These are phyloP conservation scores for Didymella glomerata DNA, from an alignment of 2,329 filamentous ascomycete species.

Conservation along the genomic window DNA sequence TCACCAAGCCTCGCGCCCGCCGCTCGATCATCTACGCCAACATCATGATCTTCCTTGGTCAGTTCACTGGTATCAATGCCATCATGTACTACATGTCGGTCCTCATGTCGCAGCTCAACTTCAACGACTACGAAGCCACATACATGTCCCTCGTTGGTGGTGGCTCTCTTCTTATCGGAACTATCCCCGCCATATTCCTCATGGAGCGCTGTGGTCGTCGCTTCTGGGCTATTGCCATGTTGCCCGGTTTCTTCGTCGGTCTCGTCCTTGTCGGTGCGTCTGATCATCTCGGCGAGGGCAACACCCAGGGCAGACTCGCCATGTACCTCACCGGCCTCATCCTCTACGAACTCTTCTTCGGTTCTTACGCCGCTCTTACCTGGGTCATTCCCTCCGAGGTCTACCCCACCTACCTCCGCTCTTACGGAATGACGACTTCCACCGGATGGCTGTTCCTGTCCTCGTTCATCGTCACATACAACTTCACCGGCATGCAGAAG, in stretches of 20 bases:
- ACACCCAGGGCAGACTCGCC: slow-evolving; percentile 58
- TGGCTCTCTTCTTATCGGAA: slow-evolving; percentile 71
- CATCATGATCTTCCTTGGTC: slow-evolving; percentile 77
- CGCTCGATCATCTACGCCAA: slow-evolving; percentile 69
- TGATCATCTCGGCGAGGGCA: slow-evolving; percentile 63
- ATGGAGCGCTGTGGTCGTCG: slow-evolving; percentile 78
- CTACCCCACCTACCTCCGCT: slow-evolving; percentile 75
- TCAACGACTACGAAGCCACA: slow-evolving; percentile 67
- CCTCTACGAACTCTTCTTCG: slow-evolving; percentile 49
- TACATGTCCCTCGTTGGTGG: slow-evolving; percentile 78
- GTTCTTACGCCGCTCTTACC: slow-evolving; percentile 48
- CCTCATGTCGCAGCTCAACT: slow-evolving; percentile 73
- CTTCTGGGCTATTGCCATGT: slow-evolving; percentile 77
- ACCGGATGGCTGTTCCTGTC: slow-evolving; percentile 74
- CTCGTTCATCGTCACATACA: slow-evolving; percentile 78
- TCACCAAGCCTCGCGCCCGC: slow-evolving; percentile 70
- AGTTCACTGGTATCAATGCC: slow-evolving; percentile 75
- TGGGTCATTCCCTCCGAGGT: slow-evolving; percentile 67
- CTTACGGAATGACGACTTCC: slow-evolving; percentile 77
- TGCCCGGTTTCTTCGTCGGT: slow-evolving; percentile 76
- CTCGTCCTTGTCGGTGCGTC: slow-evolving; percentile 71
- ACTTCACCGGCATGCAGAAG: slow-evolving; percentile 74
- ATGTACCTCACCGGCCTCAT: slow-evolving; percentile 73
- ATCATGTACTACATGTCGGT: slow-evolving; percentile 77
- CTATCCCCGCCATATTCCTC: slow-evolving; percentile 72